A percentile compares a stretch with the other conserved stretches of the same genome.
These are phyloP conservation scores for Picea sitchensis DNA, from an alignment of 75 land plant genomes.

Conservation along the genomic window DNA sequence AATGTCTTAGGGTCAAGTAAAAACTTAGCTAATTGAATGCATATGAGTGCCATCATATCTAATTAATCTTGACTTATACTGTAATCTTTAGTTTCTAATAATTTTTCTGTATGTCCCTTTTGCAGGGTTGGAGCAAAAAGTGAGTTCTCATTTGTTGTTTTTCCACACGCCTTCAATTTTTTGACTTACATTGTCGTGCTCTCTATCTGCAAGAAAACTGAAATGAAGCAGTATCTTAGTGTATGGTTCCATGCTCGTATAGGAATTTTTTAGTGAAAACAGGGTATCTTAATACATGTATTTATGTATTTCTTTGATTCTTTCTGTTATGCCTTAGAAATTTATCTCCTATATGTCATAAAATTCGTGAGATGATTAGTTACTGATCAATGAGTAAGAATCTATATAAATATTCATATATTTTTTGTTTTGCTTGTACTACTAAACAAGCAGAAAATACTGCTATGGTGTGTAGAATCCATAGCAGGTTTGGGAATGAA, in stretches of 20 bases:
- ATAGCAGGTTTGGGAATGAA: neutral
- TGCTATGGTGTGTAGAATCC: neutral
- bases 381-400: neutral
- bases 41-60: neutral
- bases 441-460: neutral
- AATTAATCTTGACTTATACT: neutral
- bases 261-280: too few relatives aligned
- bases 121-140: conserved; percentile 88
- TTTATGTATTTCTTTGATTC: neutral
- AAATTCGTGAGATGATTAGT: neutral
- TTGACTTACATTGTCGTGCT: neutral
- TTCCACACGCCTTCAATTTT: neutral
- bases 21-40: conserved; percentile 1
- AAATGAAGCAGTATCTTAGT: neutral
- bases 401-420: conserved; percentile 2
- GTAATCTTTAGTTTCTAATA: neutral
- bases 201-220: neutral
- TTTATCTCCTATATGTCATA: neutral
- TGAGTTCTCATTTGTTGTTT: conserved; percentile 30
- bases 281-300: too few relatives aligned
- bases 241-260: neutral
- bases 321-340: neutral
- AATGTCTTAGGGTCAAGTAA: neutral
- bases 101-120: conserved; percentile 11
- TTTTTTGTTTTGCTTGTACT: neutral